A percentile compares a stretch with the other conserved stretches of the same genome.
phyloP scores from a whole-genome alignment of 2,329 filamentous ascomycete genomes.

The Claviceps fusiformis region DNA sequence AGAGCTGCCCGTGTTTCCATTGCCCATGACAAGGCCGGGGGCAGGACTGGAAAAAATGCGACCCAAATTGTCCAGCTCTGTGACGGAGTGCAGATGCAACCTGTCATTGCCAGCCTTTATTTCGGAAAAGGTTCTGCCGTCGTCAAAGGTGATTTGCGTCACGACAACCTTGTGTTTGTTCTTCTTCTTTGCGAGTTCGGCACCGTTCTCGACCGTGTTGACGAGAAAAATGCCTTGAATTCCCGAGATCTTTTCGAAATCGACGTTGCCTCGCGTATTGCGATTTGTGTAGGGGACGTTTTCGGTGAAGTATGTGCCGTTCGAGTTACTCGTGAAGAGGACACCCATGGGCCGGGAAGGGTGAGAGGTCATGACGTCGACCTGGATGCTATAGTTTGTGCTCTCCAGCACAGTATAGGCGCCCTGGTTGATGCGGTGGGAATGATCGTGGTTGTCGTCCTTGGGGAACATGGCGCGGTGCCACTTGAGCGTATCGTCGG shows the following conservation, averaged over 20 bases:
- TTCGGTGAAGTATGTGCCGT: constrained; percentile 88
- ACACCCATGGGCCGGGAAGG: constrained; percentile 64
- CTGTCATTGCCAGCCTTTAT: constrained; percentile 55
- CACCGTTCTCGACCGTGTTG: constrained; percentile 77
- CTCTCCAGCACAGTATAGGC: constrained; percentile 91
- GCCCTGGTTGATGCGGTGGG: constrained; percentile 53
- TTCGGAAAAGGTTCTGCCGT: constrained; percentile 71
- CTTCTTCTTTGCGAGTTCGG: constrained; percentile 48
- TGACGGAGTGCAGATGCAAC: constrained; percentile 87
- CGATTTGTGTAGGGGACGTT: constrained; percentile 91
- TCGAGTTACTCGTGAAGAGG: constrained; percentile 91
- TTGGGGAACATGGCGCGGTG: constrained; percentile 81
- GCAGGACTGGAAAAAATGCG: constrained; percentile 88
- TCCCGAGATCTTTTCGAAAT: constrained; percentile 86
- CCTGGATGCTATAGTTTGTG: constrained; percentile 94
- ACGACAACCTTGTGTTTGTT: constrained; percentile 51
- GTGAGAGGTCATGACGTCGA: constrained; percentile 69
- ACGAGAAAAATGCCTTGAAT: constrained; percentile 89
- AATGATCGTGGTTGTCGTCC: constrained; percentile 64
- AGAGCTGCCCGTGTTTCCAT: constrained; percentile 73
- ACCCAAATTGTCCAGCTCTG: constrained; percentile 67
- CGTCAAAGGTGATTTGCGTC: constrained; percentile 85
- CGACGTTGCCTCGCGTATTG: constrained; percentile 60
- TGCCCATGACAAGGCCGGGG: constrained; percentile 84
- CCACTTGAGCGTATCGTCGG: constrained; percentile 72